Percentiles rank a stretch among this genome's conserved stretches.
Evolutionary conservation across 257 asterid species (phyloP).

Genomic region (Jaltomata sinuosa): DNA sequence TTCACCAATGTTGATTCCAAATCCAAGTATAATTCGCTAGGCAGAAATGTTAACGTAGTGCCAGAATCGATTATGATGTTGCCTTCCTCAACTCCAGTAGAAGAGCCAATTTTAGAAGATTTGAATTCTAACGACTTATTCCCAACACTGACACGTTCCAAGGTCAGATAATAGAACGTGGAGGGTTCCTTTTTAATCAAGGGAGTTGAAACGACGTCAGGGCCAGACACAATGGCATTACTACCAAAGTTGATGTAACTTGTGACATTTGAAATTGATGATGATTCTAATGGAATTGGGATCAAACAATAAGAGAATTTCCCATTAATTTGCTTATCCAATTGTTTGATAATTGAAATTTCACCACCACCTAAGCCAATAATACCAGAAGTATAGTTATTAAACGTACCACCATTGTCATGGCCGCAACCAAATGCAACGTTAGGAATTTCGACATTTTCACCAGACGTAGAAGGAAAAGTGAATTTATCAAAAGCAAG

Average conservation of each 20-base stretch:
- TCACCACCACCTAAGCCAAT: constrained; percentile 7
- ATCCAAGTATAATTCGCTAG: background rate
- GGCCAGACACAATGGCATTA: background rate
- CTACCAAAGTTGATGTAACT: constrained; percentile 5
- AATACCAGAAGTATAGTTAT: background rate
- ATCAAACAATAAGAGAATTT: constrained; percentile 16
- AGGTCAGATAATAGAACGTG: constrained; percentile 1
- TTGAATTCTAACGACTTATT: background rate
- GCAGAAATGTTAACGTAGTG: background rate
- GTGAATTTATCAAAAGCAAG: background rate
- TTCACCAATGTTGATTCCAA: background rate
- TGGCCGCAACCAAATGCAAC: constrained; percentile 13
- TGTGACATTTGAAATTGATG: background rate
- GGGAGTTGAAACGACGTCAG: constrained; percentile 10
- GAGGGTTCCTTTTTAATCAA: background rate
- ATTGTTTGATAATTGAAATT: constrained; percentile 1
- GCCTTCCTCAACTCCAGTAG: background rate
- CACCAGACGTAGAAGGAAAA: background rate
- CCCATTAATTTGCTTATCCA: background rate
- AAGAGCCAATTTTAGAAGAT: background rate
- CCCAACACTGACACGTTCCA: constrained; percentile 4
- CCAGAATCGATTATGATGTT: constrained; percentile 21
- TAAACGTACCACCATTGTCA: background rate
- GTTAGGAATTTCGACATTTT: background rate
- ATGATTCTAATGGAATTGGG: background rate